Evolutionary conservation across 2,329 filamentous ascomycete genomes (phyloP).

Genomic region (Exophiala lecanii-corni): DNA sequence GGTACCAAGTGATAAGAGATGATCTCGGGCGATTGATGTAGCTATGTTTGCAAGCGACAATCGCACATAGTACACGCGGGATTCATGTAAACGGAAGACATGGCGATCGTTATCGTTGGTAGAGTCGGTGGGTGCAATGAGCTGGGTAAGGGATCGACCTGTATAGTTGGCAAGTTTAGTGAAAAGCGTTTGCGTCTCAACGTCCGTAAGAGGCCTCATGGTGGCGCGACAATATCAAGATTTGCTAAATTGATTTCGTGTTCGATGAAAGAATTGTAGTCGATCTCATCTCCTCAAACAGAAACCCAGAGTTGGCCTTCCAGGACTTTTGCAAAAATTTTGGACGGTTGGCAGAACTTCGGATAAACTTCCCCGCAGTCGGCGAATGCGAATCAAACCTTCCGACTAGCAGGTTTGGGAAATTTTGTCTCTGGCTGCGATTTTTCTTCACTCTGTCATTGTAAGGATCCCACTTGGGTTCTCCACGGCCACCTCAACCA

Average conservation of each 20-base stretch:
- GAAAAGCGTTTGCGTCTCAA: constrained; percentile 66
- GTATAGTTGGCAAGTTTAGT: constrained; percentile 93
- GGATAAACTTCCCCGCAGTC: constrained; percentile 2
- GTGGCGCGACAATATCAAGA: neutral
- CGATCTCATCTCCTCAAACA: constrained; percentile 1
- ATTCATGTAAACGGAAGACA: constrained; percentile 78
- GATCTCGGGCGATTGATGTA: constrained; percentile 74
- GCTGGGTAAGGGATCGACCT: constrained; percentile 75
- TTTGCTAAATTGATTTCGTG: too few relatives aligned
- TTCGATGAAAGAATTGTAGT: neutral
- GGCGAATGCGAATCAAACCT: too few relatives aligned
- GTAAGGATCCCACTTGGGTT: too few relatives aligned
- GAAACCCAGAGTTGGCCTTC: too few relatives aligned
- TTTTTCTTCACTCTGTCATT: too few relatives aligned
- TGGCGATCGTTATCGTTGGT: constrained; percentile 68
- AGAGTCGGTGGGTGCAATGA: constrained; percentile 68
- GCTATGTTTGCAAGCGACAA: constrained; percentile 88
- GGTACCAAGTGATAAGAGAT: constrained; percentile 80
- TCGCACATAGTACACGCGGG: constrained; percentile 86
- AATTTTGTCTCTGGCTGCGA: too few relatives aligned
- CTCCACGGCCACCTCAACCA: too few relatives aligned
- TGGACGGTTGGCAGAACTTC: neutral
- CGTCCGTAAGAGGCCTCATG: constrained; percentile 76
- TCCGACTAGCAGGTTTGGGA: too few relatives aligned
- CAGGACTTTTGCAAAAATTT: too few relatives aligned